Conservation (phyloP, 2,329 filamentous ascomycete genomes). For the Zopfia rhizophila region DNA sequence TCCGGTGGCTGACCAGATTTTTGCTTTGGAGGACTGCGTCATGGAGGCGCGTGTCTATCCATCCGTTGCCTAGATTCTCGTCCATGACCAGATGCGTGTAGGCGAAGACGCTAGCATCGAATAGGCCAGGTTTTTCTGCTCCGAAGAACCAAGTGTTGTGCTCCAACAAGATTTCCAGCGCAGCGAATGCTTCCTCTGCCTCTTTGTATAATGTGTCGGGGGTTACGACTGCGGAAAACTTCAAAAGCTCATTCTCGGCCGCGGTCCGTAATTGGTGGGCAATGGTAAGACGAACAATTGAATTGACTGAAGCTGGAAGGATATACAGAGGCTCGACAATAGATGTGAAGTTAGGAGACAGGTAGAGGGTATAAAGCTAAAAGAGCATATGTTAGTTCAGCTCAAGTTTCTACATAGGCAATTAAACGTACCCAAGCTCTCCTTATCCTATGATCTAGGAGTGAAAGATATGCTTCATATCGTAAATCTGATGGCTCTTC, state of each 20-base stretch:
- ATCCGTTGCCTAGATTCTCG: conserved; percentile 63
- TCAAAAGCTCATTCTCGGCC: conserved; percentile 78
- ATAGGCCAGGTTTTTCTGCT: conserved; percentile 69
- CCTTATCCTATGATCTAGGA: conserved; percentile 81
- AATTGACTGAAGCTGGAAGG: conserved; percentile 66
- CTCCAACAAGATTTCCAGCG: conserved; percentile 69
- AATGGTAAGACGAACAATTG: conserved; percentile 71
- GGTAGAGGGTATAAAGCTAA: conserved; percentile 82
- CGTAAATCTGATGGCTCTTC: conserved; percentile 64
- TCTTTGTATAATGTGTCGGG: conserved; percentile 68
- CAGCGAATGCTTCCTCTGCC: conserved; percentile 70
- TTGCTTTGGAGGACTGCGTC: conserved; percentile 66
- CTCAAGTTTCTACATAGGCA: conserved; percentile 1
- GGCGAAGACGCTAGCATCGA: conserved; percentile 90
- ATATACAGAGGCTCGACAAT: conserved; percentile 81
- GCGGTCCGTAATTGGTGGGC: conserved; percentile 75
- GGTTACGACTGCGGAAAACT: conserved; percentile 67
- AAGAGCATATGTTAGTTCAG: conserved; percentile 14
- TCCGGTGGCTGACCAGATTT: conserved; percentile 73
- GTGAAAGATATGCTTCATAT: conserved; percentile 79
- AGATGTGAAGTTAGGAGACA: conserved; percentile 73
- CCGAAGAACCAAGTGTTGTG: conserved; percentile 71
- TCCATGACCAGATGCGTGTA: conserved; percentile 86
- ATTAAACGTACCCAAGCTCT: conserved; percentile 77
- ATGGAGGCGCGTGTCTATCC: conserved; percentile 71